Evolutionary conservation across 495 filamentous ascomycete species (phyloP).

Genomic region (Penicillium manginii): DNA sequence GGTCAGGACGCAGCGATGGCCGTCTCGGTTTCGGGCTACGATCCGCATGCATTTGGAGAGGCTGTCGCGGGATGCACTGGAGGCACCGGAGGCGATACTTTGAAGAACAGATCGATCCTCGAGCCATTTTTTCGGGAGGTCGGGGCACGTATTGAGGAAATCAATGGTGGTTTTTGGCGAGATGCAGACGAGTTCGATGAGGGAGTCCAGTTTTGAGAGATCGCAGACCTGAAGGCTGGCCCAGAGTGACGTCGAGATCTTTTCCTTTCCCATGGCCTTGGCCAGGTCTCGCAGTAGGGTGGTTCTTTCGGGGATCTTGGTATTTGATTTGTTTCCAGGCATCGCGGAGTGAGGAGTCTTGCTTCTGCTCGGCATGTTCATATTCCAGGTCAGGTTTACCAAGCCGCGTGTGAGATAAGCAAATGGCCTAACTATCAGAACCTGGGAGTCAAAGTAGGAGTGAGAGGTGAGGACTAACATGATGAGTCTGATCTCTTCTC

Average conservation of each 20-base stretch:
- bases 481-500: no score
- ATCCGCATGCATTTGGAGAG: constrained; percentile 1
- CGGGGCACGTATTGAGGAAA: background rate
- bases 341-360: background rate
- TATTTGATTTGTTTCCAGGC: background rate
- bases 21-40: constrained; percentile 14
- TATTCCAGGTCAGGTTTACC: background rate
- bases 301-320: background rate
- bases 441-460: no score
- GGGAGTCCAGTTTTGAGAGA: constrained; percentile 9
- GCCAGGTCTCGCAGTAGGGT: constrained; percentile 5
- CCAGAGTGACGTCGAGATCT: constrained; percentile 13
- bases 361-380: background rate
- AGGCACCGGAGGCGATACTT: background rate
- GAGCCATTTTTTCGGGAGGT: constrained; percentile 11
- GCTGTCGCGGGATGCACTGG: background rate
- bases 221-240: constrained; percentile 18
- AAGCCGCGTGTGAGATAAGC: no score
- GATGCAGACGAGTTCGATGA: background rate
- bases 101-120: background rate
- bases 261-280: background rate
- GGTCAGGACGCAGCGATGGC: constrained; percentile 15
- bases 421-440: no score
- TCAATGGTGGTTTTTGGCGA: background rate
- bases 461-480: no score